These are phyloP conservation scores for Penicillium sp. DNA, from an alignment of 2,329 filamentous ascomycete genomes.

Conservation along the genomic window DNA sequence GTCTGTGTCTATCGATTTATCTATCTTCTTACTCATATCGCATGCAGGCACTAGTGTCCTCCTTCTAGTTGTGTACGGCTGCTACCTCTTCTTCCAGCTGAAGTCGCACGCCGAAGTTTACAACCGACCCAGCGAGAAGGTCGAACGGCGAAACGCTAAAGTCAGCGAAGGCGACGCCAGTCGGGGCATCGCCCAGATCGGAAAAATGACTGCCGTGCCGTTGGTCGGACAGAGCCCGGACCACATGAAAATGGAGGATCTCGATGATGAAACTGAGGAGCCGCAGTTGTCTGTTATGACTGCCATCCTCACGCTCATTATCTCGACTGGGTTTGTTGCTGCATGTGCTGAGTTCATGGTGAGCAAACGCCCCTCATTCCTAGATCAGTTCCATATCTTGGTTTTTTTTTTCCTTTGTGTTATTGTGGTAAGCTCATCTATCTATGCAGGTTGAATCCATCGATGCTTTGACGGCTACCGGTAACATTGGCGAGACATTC, in stretches of 20 bases:
- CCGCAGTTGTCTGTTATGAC: constrained; percentile 71
- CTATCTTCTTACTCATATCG: neutral
- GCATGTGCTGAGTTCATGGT: constrained; percentile 69
- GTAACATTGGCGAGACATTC: constrained; percentile 57
- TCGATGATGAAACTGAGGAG: constrained; percentile 69
- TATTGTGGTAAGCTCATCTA: neutral
- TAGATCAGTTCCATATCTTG: neutral
- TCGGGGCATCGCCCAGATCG: constrained; percentile 53
- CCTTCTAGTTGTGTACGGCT: constrained; percentile 76
- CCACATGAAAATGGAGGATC: constrained; percentile 51
- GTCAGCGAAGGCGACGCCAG: constrained; percentile 51
- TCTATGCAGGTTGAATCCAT: constrained; percentile 51
- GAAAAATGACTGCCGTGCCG: constrained; percentile 49
- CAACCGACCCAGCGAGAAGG: constrained; percentile 75
- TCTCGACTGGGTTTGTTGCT: constrained; percentile 76
- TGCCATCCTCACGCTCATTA: constrained; percentile 67
- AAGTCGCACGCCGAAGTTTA: constrained; percentile 80
- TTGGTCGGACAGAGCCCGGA: constrained; percentile 51
- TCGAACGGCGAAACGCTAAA: constrained; percentile 55
- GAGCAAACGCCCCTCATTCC: neutral
- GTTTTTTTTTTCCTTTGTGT: neutral
- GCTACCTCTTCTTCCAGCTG: constrained; percentile 87
- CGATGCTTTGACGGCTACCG: constrained; percentile 50
- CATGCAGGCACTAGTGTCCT: constrained; percentile 62
- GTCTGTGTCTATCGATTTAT: neutral